Evolutionary conservation across 2,329 filamentous ascomycete species (phyloP), one percentile per base, ranked within the genome.

Genomic region (Nothophoma quercina): DNA sequence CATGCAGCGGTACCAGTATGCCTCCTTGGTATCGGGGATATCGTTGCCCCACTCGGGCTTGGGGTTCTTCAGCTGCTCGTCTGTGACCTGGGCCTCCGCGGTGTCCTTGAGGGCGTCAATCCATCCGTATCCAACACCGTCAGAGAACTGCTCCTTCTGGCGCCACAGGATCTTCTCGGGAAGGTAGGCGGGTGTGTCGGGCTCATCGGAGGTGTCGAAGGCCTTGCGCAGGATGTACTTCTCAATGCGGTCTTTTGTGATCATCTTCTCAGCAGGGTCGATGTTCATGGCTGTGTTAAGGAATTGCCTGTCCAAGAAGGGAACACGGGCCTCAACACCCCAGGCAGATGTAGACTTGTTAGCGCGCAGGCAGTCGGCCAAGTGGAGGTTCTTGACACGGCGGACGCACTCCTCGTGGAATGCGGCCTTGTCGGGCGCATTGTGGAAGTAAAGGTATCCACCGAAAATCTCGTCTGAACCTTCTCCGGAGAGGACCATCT

Each of bases 271-370:
- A 63, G 85, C 77, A 1, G 95, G 95, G 71, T 99, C 93, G 67
- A 98, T 89, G 83, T 89, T 90, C 93, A 99, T 98, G 62, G 89
- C 80, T 13, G 87, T 85, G 77, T 97, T 91, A 58, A 99, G 86
- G 85, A 99, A 99, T 82, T 90, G 81, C 83, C 97, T 98, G 80
- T 99, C 95, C 58, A 99, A 81, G 85, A 99, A 99, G 3, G 95
- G 95, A 56, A 99, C 95, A 72, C 95, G 92, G 34, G 96, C 95
- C 81, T 99, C 95, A 26, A 99, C 86, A 71, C 95, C 95, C 95
- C 95, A 99, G 5, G 95, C 95, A 6, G 91, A 93, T 15, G 95
- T 99, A 29, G 93, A 98, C 83, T 99, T 99, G 89, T 99, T 99
- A 76, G 95, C 95, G 68, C 95, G 88, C 69, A 99, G 83, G 78